phyloP scores from a whole-genome alignment of 805 yeast species.

The Kazachstania viticola region DNA sequence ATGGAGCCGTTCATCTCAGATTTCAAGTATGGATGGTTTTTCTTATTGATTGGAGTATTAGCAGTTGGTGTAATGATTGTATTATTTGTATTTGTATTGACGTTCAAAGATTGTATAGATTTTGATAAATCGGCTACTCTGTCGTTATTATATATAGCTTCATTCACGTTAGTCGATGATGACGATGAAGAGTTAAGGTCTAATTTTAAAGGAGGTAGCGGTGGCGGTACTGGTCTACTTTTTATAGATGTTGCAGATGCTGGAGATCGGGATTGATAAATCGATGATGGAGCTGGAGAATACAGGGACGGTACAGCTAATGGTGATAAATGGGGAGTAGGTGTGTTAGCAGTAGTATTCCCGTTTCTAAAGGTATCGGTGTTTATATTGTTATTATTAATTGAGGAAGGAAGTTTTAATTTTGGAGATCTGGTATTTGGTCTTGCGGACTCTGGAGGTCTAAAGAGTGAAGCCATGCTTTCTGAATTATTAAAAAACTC shows the following conservation, averaged over 20 bases:
- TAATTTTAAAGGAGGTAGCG: slow-evolving; percentile 10
- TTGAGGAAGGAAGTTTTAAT: slow-evolving; percentile 30
- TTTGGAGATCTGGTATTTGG: slow-evolving; percentile 33
- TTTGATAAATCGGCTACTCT: too few species aligned
- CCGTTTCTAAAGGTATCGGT: too few species aligned
- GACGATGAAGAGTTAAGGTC: too few species aligned
- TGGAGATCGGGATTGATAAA: slow-evolving; percentile 1
- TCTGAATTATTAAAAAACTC: too few species aligned
- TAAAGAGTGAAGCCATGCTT: slow-evolving; percentile 27
- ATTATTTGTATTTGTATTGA: slow-evolving; percentile 3
- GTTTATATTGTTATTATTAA: slow-evolving; percentile 1
- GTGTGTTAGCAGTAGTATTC: too few species aligned
- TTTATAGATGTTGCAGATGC: neutral
- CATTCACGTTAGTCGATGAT: too few species aligned
- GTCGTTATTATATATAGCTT: too few species aligned
- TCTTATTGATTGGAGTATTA: too few species aligned
- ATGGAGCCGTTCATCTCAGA: neutral
- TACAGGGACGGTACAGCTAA: too few species aligned
- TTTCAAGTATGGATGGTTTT: neutral
- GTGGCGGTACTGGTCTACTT: slow-evolving; percentile 24
- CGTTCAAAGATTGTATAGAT: slow-evolving; percentile 1
- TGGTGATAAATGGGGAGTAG: neutral
- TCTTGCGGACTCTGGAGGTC: slow-evolving; percentile 34
- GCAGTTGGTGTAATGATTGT: slow-evolving; percentile 1
- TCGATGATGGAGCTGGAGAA: too few species aligned